Base-by-base conservation (phyloP, 441 rosid species). In the Populus hybrid region DNA sequence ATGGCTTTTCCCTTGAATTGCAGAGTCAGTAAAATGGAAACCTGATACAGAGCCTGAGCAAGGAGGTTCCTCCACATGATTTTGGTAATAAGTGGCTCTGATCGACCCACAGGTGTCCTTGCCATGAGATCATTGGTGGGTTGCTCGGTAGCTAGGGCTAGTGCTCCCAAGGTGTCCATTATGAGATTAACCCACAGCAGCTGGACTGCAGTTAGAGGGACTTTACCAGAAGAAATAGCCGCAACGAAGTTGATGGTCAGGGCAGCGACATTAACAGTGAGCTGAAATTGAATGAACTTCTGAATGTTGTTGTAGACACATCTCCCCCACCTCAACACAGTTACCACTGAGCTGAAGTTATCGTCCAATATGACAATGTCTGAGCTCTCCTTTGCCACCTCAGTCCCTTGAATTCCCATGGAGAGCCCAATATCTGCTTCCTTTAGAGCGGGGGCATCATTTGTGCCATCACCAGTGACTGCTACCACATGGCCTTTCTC, bases 171-270 rank as follows among this genome's bases (percentile, higher is more conserved):
- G 0, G 88, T 87, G 71, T 88, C 92, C 91, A 88, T 88, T 69
- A 89, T 86, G 18, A 89, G 78, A 80, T 88, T 88, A 35, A 86
- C 89, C 92, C 91, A 89, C 28, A 87, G 42, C 7, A 89, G 82
- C 42, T 89, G 90, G 11, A 87, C 87, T 1, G 92, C 89, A 1
- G 90, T 89, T n/a, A 89, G 79, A n/a, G 92, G 91, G 11, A 87
- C 86, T 4, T 79, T n/a, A 10, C 90, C 89, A 2, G 89, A 83
- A 28, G 86, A 82, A 69, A 85, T 78, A 0, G 87, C 91, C 0
- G 88, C 86, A 16, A 85, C 77, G 53, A 87, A 83, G 84, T 87
- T 87, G 81, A 87, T 83, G 30, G 82, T 71, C 0, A 87, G 84
- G 1, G 89, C 91, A 0, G 87, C 87, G 23, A 85, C 77, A 30